phyloP scores from a whole-genome alignment of 306 rosid species.

The Ochetophila trinervis region DNA sequence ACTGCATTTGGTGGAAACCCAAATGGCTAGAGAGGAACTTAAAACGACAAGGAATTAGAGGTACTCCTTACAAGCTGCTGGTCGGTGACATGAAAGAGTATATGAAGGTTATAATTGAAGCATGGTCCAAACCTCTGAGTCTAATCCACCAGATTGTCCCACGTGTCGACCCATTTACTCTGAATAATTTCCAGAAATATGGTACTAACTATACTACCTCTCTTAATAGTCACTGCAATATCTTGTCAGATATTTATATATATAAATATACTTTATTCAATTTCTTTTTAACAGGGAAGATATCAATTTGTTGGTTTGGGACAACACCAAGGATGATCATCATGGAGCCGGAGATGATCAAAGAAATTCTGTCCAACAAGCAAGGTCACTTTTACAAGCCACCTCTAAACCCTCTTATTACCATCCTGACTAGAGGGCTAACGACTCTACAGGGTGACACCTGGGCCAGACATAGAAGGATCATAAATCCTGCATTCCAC shows the following conservation, averaged over 20 bases:
- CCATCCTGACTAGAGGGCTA: slow-evolving; percentile 35
- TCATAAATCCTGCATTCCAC: slow-evolving; percentile 53
- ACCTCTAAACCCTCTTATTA: slow-evolving; percentile 34
- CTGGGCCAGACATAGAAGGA: slow-evolving; percentile 44
- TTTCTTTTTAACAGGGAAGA: slow-evolving; percentile 25
- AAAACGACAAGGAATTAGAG: slow-evolving; percentile 45
- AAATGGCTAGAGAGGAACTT: slow-evolving; percentile 36
- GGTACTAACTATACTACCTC: slow-evolving; percentile 15
- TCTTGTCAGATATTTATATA: not conserved
- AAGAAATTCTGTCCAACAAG: slow-evolving; percentile 42
- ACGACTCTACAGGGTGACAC: slow-evolving; percentile 45
- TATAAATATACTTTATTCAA: not conserved
- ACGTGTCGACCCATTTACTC: slow-evolving; percentile 49
- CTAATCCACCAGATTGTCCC: slow-evolving; percentile 38
- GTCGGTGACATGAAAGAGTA: slow-evolving; percentile 46
- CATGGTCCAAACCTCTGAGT: slow-evolving; percentile 46
- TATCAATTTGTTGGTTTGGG: slow-evolving; percentile 49
- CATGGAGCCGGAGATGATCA: slow-evolving; percentile 40
- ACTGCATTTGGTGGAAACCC: slow-evolving; percentile 49
- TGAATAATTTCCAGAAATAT: slow-evolving; percentile 29
- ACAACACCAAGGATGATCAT: slow-evolving; percentile 48
- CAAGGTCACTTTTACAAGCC: slow-evolving; percentile 47
- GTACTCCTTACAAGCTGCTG: slow-evolving; percentile 43
- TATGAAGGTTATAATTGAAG: slow-evolving; percentile 38
- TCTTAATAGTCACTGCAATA: not conserved